These are phyloP conservation scores for Saccharomycopsis selenospora DNA, from an alignment of 805 yeast species.

Conservation along the genomic window DNA sequence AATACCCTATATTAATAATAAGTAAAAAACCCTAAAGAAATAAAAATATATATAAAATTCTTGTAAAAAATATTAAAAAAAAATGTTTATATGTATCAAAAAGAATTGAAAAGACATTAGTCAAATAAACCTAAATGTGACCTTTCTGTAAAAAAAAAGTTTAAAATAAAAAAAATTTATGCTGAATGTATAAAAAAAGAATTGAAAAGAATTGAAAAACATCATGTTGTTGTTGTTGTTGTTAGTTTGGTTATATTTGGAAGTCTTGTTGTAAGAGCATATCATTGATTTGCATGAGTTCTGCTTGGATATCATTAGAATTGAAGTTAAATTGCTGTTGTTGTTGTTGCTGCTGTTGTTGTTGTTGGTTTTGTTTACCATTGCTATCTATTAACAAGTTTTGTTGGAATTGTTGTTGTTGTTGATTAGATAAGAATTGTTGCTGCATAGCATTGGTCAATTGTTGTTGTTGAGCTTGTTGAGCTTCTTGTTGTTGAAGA, in stretches of 20 bases:
- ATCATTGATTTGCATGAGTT: constrained; percentile 2
- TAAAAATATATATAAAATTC: no score
- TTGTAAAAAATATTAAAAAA: no score
- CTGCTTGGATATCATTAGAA: neutral
- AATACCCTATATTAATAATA: no score
- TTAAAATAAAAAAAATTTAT: no score
- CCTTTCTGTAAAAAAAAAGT: no score
- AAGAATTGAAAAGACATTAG: no score
- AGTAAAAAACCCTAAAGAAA: no score
- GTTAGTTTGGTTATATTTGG: constrained; percentile 1
- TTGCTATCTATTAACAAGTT: no score
- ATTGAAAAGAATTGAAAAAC: no score
- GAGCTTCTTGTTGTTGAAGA: constrained; percentile 1
- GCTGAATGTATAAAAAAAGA: no score
- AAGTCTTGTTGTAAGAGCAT: neutral
- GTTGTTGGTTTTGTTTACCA: neutral
- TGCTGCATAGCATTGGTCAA: neutral
- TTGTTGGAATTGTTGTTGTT: neutral
- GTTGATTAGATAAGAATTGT: neutral
- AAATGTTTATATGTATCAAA: no score
- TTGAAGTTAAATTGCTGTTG: neutral
- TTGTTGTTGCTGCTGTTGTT: neutral
- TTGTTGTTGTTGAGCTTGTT: neutral
- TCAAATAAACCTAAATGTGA: no score
- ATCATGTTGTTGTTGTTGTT: neutral